Conservation (phyloP, 768 basidiomycete genomes). For the Russula emetica region DNA sequence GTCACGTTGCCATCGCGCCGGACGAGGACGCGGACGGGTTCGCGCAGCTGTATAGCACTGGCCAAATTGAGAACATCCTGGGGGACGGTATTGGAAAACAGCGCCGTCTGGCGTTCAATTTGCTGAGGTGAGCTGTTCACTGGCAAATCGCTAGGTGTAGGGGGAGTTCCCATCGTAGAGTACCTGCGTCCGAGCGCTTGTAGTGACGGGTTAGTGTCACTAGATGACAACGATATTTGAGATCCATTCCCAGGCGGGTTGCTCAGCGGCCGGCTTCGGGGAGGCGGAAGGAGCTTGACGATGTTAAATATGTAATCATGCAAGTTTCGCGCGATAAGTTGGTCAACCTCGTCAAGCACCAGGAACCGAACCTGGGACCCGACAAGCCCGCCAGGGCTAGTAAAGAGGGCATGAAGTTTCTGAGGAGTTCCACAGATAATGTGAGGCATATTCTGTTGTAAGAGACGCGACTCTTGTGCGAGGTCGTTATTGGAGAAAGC, state of each 20-base stretch:
- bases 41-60: conserved; percentile 85
- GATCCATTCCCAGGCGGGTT: conserved; percentile 37
- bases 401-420: conserved; percentile 90
- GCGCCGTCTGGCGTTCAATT: conserved; percentile 82
- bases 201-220: conserved; percentile 28
- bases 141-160: conserved; percentile 41
- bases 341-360: conserved; percentile 96
- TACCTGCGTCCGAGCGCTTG: conserved; percentile 48
- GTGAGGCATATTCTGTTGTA: conserved; percentile 91
- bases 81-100: conserved; percentile 98
- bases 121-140: conserved; percentile 35
- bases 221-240: conserved; percentile 24
- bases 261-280: conserved; percentile 62
- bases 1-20: conserved; percentile 82
- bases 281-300: conserved; percentile 87
- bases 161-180: conserved; percentile 50
- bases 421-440: conserved; percentile 97
- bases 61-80: conserved; percentile 97
- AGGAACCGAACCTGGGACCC: conserved; percentile 89
- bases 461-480: conserved; percentile 70
- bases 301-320: conserved; percentile 94
- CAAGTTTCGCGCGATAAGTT: conserved; percentile 93
- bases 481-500: conserved; percentile 58
- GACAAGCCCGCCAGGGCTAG: conserved; percentile 64
- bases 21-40: conserved; percentile 97